Conservation (phyloP, 768 basidiomycete species). For the Tubosaeta sp. region DNA sequence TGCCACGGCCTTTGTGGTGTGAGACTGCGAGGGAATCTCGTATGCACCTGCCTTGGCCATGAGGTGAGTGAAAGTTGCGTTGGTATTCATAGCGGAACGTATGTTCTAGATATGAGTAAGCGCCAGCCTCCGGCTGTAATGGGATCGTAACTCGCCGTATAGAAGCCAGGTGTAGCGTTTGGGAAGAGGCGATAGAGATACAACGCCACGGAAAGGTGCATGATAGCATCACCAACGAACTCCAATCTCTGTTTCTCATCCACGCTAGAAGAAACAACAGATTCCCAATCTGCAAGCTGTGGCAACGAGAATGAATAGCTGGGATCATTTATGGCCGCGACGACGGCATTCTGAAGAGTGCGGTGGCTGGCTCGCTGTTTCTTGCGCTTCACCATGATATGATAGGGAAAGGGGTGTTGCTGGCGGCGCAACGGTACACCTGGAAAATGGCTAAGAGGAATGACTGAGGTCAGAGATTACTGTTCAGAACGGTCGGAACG, state of each 20-base stretch:
- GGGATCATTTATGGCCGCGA: slow-evolving; percentile 28
- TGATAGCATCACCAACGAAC: slow-evolving; percentile 45
- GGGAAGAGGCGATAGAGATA: slow-evolving; percentile 35
- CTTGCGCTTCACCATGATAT: slow-evolving; percentile 20
- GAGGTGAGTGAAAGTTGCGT: slow-evolving; percentile 36
- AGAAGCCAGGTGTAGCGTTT: slow-evolving; percentile 31
- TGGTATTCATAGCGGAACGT: slow-evolving; percentile 27
- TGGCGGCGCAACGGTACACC: neutral
- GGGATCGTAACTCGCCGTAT: slow-evolving; percentile 29
- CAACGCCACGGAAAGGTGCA: slow-evolving; percentile 39
- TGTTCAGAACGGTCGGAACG: neutral
- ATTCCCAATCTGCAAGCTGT: slow-evolving; percentile 27
- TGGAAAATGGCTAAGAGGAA: neutral
- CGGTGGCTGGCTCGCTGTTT: slow-evolving; percentile 2
- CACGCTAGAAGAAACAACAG: slow-evolving; percentile 21
- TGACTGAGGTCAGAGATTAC: neutral
- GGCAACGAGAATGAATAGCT: slow-evolving; percentile 25
- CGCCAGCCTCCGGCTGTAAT: neutral
- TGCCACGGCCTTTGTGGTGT: slow-evolving; percentile 36
- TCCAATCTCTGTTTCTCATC: slow-evolving; percentile 40
- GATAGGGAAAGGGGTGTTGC: neutral
- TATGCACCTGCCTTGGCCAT: slow-evolving; percentile 34
- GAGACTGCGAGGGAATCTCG: slow-evolving; percentile 16
- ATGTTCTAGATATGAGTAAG: slow-evolving; percentile 15
- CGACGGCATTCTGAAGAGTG: slow-evolving; percentile 20